These are phyloP conservation scores for Neobulgaria alba DNA, from an alignment of 2,329 filamentous ascomycete genomes.

Conservation along the genomic window DNA sequence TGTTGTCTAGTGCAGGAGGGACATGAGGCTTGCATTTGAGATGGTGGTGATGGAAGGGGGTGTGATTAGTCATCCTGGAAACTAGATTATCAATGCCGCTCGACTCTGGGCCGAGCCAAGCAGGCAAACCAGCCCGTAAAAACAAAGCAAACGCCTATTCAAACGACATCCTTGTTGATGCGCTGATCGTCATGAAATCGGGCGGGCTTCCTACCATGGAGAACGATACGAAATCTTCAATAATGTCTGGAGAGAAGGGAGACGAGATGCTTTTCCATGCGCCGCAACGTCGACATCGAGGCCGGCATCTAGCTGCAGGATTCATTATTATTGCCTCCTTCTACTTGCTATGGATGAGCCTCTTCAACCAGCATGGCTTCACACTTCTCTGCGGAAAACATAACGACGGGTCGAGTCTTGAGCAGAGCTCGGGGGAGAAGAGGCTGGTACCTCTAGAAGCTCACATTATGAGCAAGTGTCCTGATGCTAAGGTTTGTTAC, in stretches of 20 bases:
- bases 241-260: conserved; percentile 14
- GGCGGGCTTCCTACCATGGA: conserved; percentile 4
- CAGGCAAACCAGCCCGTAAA: too few relatives aligned
- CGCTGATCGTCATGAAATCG: conserved; percentile 8
- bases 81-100: too few relatives aligned
- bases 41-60: too few relatives aligned
- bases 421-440: not conserved
- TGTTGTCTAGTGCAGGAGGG: not conserved
- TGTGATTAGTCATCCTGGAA: too few relatives aligned
- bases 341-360: conserved; percentile 16
- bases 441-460: conserved; percentile 70
- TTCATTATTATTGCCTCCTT: conserved; percentile 17
- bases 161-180: not conserved
- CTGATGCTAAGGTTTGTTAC: conserved; percentile 60
- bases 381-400: not conserved
- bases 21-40: not conserved
- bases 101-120: too few relatives aligned
- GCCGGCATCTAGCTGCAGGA: conserved; percentile 15
- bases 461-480: conserved; percentile 97
- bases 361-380: conserved; percentile 2
- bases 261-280: conserved; percentile 11
- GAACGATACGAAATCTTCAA: conserved; percentile 9
- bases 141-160: not conserved
- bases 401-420: not conserved
- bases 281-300: conserved; percentile 12